Evolutionary conservation across 2,329 filamentous ascomycete genomes (phyloP).

Genomic region (Colletotrichum limetticola): DNA sequence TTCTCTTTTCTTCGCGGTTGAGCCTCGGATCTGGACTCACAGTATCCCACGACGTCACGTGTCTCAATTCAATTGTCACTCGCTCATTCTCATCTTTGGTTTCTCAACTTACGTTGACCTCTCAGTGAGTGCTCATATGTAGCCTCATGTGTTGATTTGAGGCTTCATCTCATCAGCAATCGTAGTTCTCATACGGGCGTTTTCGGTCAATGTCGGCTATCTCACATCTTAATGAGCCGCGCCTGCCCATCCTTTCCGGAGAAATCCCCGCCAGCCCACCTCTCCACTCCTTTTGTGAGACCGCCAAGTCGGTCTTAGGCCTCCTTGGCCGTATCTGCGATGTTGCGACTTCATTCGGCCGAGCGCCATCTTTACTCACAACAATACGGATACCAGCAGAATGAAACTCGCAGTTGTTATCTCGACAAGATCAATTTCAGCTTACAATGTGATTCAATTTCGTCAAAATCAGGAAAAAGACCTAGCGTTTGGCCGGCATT

Average conservation of each 20-base stretch:
- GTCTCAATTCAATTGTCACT: background rate
- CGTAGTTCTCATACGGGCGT: background rate
- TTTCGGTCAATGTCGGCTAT: background rate
- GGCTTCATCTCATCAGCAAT: background rate
- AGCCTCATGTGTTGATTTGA: too few species aligned
- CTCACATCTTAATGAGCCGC: background rate
- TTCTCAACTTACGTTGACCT: background rate
- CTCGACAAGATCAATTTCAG: background rate
- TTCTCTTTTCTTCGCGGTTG: conserved; percentile 3
- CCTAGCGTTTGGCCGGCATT: background rate
- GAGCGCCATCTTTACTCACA: background rate
- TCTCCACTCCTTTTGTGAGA: conserved; percentile 20
- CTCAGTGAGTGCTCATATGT: background rate
- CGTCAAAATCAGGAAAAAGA: background rate
- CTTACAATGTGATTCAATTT: background rate
- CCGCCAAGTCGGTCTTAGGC: conserved; percentile 18
- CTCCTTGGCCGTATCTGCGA: conserved; percentile 8
- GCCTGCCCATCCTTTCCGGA: background rate
- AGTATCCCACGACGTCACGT: background rate
- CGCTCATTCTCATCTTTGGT: background rate
- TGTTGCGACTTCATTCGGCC: conserved; percentile 8
- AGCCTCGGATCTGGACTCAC: conserved; percentile 18
- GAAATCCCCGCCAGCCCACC: conserved; percentile 13
- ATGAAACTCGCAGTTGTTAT: background rate
- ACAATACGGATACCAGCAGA: background rate